Evolutionary conservation across 2,329 filamentous ascomycete genomes (phyloP), one percentile per base, ranked within the genome.

Genomic region (Ophiostoma sp.): DNA sequence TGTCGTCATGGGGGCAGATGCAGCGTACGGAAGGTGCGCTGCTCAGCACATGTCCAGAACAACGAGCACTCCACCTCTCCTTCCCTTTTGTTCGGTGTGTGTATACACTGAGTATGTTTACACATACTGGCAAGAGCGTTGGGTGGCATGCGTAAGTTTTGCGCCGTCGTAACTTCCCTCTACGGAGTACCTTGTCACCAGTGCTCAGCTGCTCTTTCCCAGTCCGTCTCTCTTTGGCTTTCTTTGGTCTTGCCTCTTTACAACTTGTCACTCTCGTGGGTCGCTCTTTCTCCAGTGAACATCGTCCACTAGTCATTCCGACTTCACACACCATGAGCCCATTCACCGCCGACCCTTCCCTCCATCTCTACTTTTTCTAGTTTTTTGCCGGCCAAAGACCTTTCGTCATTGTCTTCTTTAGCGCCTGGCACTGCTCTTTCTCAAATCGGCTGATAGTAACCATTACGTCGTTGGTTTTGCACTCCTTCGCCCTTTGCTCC

Each of bases 391-490:
- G 22, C 61, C n/a, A 64, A 64, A 25, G 8, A 31, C 42, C 17
- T 12, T 50, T 68, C 64, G 64, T 68, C 64, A 68, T 68, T 50
- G 39, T 33, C 15, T 33, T 6, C 36, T 33, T 50, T 68, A 68
- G 64, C 64, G 64, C 33, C 64, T 33, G 15, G 31, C 6, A 25
- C 5, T 9, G 61, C 61, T 66, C 33, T 66, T 66, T 42, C 61
- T 33, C 25, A 31, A 48, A 19, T 66, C 64, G 22, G 64, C 42
- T 50, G 22, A 68, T 45, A 11, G 12, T 63, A 39, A 17, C n/a
- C 17, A 68, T 68, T 68, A 68, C 64, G 64, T 68, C 64, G 64
- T 68, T 68, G 64, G 64, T 33, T n/a, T 68, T 33, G 42, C 42
- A 25, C 36, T 42, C 19, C 33, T 39, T 63, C 33, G 19, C 33